Evolutionary conservation across 2,329 filamentous ascomycete genomes (phyloP).

Genomic region (Acrodontium crateriforme): DNA sequence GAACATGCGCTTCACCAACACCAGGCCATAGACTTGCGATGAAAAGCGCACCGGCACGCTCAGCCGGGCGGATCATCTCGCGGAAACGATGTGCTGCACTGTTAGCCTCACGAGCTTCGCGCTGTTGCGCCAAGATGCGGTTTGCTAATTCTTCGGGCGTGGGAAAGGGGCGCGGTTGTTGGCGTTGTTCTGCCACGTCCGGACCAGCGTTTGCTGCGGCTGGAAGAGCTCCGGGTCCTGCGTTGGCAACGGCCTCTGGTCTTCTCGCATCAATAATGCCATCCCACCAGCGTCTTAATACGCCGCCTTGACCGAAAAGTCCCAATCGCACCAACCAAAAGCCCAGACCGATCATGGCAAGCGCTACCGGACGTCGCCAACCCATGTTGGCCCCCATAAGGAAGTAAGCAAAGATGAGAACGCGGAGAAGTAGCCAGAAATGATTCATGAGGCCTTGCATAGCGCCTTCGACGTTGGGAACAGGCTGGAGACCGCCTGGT

Average conservation of each 20-base stretch:
- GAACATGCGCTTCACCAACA: slow-evolving; percentile 46
- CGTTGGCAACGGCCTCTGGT: background rate
- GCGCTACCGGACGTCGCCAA: slow-evolving; percentile 28
- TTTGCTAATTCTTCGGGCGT: slow-evolving; percentile 30
- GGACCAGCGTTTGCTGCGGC: slow-evolving; percentile 1
- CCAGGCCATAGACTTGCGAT: slow-evolving; percentile 48
- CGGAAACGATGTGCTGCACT: slow-evolving; percentile 12
- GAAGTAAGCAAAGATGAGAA: slow-evolving; percentile 46
- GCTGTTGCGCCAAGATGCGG: slow-evolving; percentile 22
- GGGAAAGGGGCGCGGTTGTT: slow-evolving; percentile 10
- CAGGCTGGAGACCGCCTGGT: no score
- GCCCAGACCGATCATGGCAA: slow-evolving; percentile 25
- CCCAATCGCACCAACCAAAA: slow-evolving; percentile 31
- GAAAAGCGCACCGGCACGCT: slow-evolving; percentile 47
- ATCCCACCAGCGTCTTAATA: slow-evolving; percentile 30
- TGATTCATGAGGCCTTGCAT: slow-evolving; percentile 27
- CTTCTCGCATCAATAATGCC: slow-evolving; percentile 18
- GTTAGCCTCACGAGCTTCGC: slow-evolving; percentile 9
- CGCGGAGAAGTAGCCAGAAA: slow-evolving; percentile 43
- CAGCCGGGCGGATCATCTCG: slow-evolving; percentile 31
- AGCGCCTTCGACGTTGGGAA: slow-evolving; percentile 1
- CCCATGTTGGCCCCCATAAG: slow-evolving; percentile 35
- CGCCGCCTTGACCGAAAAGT: slow-evolving; percentile 25
- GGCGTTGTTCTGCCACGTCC: slow-evolving; percentile 1
- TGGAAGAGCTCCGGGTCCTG: slow-evolving; percentile 1